These are phyloP conservation scores for Coemansia sp. DNA, from an alignment of 192 early-diverging fungal species.

Conservation along the genomic window DNA sequence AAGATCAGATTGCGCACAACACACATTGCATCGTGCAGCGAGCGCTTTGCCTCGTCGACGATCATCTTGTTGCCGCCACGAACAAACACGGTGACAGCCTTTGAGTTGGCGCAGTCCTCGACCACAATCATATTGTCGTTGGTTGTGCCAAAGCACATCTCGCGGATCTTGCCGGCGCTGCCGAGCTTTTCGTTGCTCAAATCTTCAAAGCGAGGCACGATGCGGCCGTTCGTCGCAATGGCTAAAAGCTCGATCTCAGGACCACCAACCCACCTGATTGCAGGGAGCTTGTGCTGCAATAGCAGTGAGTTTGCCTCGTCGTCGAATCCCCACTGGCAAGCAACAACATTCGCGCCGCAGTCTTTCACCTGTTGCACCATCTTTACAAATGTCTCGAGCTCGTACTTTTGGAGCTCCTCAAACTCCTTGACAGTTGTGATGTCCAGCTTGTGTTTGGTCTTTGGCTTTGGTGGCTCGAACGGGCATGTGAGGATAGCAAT, in stretches of 20 bases:
- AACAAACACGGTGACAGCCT: slow-evolving; percentile 96
- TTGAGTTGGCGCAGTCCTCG: slow-evolving; percentile 98
- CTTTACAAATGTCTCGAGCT: slow-evolving; percentile 92
- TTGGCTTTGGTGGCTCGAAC: slow-evolving; percentile 99
- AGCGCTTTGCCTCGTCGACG: slow-evolving; percentile 98
- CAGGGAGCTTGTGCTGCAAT: slow-evolving; percentile 95
- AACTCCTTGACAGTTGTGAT: slow-evolving; percentile 99
- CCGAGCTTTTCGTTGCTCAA: slow-evolving; percentile 88
- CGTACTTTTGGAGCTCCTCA: slow-evolving; percentile 94
- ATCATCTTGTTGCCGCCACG: slow-evolving; percentile 99
- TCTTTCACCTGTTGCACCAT: slow-evolving; percentile 99
- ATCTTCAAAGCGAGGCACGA: slow-evolving; percentile 99
- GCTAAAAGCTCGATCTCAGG: slow-evolving; percentile 99
- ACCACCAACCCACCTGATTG: slow-evolving; percentile 99
- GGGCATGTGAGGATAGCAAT: slow-evolving; percentile 99
- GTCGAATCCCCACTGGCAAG: slow-evolving; percentile 99
- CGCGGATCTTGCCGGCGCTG: slow-evolving; percentile 90
- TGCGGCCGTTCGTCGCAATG: slow-evolving; percentile 99
- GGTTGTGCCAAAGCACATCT: slow-evolving; percentile 62
- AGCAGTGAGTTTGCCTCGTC: slow-evolving; percentile 99
- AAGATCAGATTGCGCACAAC: slow-evolving; percentile 96
- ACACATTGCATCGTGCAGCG: slow-evolving; percentile 98
- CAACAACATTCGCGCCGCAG: slow-evolving; percentile 95
- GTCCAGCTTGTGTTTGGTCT: slow-evolving; percentile 99
- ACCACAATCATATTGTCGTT: slow-evolving; percentile 98